Base-by-base conservation (phyloP, 2,329 filamentous ascomycete species). In the Trichoderma sp. region DNA sequence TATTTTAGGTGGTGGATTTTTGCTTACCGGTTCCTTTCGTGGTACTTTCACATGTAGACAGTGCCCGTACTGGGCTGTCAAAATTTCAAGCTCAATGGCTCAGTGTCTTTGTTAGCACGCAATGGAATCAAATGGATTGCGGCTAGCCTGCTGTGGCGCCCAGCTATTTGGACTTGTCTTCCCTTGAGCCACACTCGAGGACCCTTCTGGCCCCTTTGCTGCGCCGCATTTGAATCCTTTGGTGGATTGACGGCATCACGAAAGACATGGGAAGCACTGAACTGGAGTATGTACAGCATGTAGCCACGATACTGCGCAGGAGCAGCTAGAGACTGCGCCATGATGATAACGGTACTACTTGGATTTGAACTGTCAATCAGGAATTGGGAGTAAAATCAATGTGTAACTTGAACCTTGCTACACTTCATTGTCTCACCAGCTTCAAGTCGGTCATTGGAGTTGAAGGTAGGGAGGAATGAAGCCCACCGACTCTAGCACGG, bases 161-260 rank as follows among this genome's bases (percentile, higher is more conserved):
- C 60, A 64, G 41, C 71, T 56, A 65, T 21, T 33, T 41, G 24
- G 21, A 5, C 41, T 27, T 56, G 62, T 53, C 21, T 16, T 29
- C 29, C 59, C 73, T 50, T 64, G 65, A 64, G 73, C 73, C 66
- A 75, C 73, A 75, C 21, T 14, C 6, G 53, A 33, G 29, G 69
- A 45, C 73, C 29, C 29, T 75, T 65, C 59, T 75, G 60, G 33
- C 65, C 73, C 59, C 41, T 65, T 35, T 60, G 63, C 72, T 66
- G 62, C 72, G 72, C 72, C 62, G 64, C 72, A 74, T 24, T 24
- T 56, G 50, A 21, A 21, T 63, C 41, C 59, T 69, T 31, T 29
- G 21, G 6, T 21, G 41, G 12, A 31, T 60, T 27, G 27, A 24
- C 27, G n/a, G 27, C 33, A 60, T 71, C 53, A 9, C 53, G 6